phyloP scores from a whole-genome alignment of 768 basidiomycete species.

The Clavaria fumosa region DNA sequence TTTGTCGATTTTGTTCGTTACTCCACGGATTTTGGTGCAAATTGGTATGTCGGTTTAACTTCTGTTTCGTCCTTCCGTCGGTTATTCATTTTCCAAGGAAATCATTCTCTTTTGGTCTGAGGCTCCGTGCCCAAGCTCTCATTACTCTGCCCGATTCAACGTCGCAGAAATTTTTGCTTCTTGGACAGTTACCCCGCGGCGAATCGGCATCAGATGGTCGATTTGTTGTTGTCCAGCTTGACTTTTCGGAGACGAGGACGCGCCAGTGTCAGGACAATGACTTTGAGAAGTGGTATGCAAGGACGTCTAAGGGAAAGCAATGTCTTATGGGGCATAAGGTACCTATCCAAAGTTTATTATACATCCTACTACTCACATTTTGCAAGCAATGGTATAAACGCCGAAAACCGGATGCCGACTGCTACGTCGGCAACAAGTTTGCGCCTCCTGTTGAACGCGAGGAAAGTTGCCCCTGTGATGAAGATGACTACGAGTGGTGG shows the following conservation, averaged over 20 bases:
- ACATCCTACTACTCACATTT: no score
- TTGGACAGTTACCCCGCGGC: constrained; percentile 57
- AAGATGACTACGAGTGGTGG: constrained; percentile 89
- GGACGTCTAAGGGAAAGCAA: constrained; percentile 36
- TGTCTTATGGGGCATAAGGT: constrained; percentile 96
- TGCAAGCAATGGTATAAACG: constrained; percentile 97
- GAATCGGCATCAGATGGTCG: constrained; percentile 41
- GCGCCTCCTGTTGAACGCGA: constrained; percentile 72
- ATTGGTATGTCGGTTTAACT: constrained; percentile 68
- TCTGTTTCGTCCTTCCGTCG: no score
- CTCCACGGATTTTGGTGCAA: constrained; percentile 67
- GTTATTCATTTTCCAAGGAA: constrained; percentile 42
- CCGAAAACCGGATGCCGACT: constrained; percentile 67
- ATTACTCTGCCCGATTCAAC: constrained; percentile 90
- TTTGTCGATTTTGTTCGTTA: constrained; percentile 53
- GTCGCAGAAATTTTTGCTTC: constrained; percentile 86
- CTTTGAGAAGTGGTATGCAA: constrained; percentile 81
- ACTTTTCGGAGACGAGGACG: constrained; percentile 57
- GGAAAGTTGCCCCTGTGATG: constrained; percentile 68
- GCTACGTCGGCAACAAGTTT: constrained; percentile 86
- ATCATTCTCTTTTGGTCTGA: constrained; percentile 51
- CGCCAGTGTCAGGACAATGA: constrained; percentile 58
- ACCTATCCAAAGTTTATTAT: no score
- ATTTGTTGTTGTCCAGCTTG: constrained; percentile 64
- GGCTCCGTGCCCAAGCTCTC: constrained; percentile 57